Percentiles rank a stretch among this genome's conserved stretches.
phyloP scores from a whole-genome alignment of 371 early-diverging fungal genomes.

The Syncephalastrum racemosum region DNA sequence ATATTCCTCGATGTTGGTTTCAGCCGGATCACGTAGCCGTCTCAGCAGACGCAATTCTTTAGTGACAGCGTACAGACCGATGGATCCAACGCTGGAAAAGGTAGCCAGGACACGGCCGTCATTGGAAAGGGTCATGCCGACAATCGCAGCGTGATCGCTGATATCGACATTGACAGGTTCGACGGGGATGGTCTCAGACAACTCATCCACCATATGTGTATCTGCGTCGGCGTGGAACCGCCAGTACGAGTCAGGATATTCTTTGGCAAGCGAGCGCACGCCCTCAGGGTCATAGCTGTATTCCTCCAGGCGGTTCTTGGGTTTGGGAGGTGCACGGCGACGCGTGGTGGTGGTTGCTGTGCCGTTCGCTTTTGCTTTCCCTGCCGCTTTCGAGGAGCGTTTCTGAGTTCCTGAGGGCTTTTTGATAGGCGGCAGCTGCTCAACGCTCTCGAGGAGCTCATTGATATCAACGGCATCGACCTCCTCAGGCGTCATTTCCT shows the following conservation, averaged over 20 bases:
- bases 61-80: constrained; percentile 79
- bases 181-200: constrained; percentile 68
- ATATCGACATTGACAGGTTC: constrained; percentile 50
- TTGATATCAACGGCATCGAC: too few relatives aligned
- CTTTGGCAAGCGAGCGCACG: constrained; percentile 43
- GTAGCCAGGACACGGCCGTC: constrained; percentile 85
- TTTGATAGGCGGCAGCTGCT: too few relatives aligned
- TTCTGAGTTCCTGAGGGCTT: too few relatives aligned
- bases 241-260: constrained; percentile 22
- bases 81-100: constrained; percentile 78
- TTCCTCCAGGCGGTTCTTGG: too few relatives aligned
- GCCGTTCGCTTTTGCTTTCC: too few relatives aligned
- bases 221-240: constrained; percentile 23
- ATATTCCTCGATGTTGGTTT: constrained; percentile 87
- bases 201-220: constrained; percentile 28
- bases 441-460: too few relatives aligned
- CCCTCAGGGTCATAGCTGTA: constrained; percentile 35
- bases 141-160: constrained; percentile 63
- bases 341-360: too few relatives aligned
- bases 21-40: constrained; percentile 73
- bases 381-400: too few relatives aligned
- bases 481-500: too few relatives aligned
- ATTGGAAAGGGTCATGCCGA: constrained; percentile 76
- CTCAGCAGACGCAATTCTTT: constrained; percentile 63
- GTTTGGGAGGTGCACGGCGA: too few relatives aligned